A percentile compares a stretch with the other conserved stretches of the same genome.
These are phyloP conservation scores for Effrenium voratum DNA, from an alignment of 73 alveolate genomes.

Conservation along the genomic window DNA sequence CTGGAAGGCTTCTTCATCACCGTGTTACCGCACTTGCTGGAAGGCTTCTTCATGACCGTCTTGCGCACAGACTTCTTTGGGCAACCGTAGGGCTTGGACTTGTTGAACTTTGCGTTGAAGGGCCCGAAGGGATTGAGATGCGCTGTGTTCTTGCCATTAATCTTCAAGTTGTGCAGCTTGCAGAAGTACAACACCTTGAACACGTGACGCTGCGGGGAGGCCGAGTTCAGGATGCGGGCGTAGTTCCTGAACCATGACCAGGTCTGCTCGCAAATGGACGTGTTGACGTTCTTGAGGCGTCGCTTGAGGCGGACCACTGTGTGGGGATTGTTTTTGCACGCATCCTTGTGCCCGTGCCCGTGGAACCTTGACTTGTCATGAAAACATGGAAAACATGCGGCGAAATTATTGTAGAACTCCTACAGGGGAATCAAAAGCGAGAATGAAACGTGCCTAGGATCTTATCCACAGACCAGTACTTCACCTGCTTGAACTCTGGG, in stretches of 20 bases:
- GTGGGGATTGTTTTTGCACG: background rate
- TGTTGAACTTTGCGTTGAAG: too few species aligned
- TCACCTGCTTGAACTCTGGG: background rate
- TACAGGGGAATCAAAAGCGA: too few species aligned
- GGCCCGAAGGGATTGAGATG: too few species aligned
- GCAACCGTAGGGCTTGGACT: too few species aligned
- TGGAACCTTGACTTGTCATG: too few species aligned
- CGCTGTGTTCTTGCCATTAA: background rate
- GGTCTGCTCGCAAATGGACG: slow-evolving; percentile 7
- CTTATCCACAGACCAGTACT: slow-evolving; percentile 17
- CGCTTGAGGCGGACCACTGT: background rate
- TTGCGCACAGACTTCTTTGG: too few species aligned
- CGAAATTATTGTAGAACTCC: too few species aligned
- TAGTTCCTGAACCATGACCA: slow-evolving; percentile 22
- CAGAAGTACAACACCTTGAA: slow-evolving; percentile 18
- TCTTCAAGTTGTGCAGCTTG: background rate
- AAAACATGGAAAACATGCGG: too few species aligned
- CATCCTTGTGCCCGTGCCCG: background rate
- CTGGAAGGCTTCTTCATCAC: too few species aligned
- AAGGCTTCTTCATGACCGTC: too few species aligned
- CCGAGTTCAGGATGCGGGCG: background rate
- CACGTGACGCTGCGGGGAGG: background rate
- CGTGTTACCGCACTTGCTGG: too few species aligned
- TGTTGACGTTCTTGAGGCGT: background rate
- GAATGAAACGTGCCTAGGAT: too few species aligned